phyloP scores from a whole-genome alignment of 75 land plant species.

The Pinus albicaulis region DNA sequence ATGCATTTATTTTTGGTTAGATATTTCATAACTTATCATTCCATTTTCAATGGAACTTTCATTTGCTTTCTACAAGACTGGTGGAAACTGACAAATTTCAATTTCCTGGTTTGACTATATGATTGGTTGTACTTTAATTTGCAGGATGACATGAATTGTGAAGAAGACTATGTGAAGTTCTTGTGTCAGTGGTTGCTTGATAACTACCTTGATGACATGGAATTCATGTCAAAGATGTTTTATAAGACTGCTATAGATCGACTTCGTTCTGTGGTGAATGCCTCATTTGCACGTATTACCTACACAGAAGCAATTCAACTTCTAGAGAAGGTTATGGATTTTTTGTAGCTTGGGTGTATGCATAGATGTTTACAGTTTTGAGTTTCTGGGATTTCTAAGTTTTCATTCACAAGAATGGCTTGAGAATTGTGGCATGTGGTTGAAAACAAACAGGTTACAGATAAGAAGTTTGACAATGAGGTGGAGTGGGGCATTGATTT shows the following conservation, averaged over 20 bases:
- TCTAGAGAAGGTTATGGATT: slow-evolving; percentile 45
- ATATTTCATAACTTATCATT: not conserved
- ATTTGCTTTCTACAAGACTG: not conserved
- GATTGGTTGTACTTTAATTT: slow-evolving; percentile 13
- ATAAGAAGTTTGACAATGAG: slow-evolving; percentile 84
- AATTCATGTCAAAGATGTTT: slow-evolving; percentile 68
- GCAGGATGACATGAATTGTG: slow-evolving; percentile 99
- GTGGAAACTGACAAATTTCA: not conserved
- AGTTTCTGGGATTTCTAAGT: not conserved
- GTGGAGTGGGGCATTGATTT: slow-evolving; percentile 99
- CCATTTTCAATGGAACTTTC: too few species aligned
- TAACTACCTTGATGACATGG: slow-evolving; percentile 90
- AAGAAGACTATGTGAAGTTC: slow-evolving; percentile 89
- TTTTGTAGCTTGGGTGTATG: not conserved
- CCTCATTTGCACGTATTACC: slow-evolving; percentile 76
- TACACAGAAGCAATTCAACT: slow-evolving; percentile 85
- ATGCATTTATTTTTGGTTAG: not conserved
- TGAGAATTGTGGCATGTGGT: not conserved
- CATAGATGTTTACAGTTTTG: not conserved
- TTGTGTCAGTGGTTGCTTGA: slow-evolving; percentile 96
- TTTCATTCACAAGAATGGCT: not conserved
- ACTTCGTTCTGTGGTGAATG: slow-evolving; percentile 63
- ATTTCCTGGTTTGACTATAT: not conserved
- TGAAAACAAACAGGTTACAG: slow-evolving; percentile 40
- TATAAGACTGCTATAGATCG: slow-evolving; percentile 78